A percentile compares a stretch with the other conserved stretches of the same genome.
These are phyloP conservation scores for Saussurea involucrata DNA, from an alignment of 129 eudicot species.

Conservation along the genomic window DNA sequence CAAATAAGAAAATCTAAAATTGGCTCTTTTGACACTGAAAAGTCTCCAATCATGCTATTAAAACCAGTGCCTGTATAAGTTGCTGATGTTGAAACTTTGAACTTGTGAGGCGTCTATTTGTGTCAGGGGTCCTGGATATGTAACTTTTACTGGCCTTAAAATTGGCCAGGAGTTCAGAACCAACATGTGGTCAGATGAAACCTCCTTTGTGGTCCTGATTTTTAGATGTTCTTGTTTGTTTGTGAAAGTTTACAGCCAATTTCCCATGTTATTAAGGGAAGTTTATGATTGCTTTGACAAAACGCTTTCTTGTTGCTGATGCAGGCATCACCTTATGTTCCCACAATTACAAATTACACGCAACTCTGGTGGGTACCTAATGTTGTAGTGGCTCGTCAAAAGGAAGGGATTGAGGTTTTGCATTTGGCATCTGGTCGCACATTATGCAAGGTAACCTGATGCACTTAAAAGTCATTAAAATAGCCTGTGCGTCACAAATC, in stretches of 20 bases:
- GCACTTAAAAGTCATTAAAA: neutral
- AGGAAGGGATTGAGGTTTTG: conserved; percentile 96
- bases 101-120: neutral
- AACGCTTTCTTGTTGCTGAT: conserved; percentile 6
- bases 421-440: conserved; percentile 99
- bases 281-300: conserved; percentile 7
- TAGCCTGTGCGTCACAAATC: neutral
- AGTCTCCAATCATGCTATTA: neutral
- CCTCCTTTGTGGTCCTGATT: neutral
- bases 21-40: neutral
- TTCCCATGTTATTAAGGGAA: neutral
- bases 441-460: conserved; percentile 71
- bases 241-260: neutral
- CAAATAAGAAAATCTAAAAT: neutral
- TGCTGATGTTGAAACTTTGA: neutral
- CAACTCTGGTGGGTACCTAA: conserved; percentile 99
- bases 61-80: neutral
- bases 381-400: conserved; percentile 91
- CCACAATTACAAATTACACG: conserved; percentile 92
- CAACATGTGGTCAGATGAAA: conserved; percentile 8
- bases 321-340: conserved; percentile 73
- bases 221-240: neutral
- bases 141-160: neutral
- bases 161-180: conserved; percentile 2
- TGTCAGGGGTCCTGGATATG: neutral